Conservation (phyloP, 306 rosid genomes). For the Nissolia schottii region DNA sequence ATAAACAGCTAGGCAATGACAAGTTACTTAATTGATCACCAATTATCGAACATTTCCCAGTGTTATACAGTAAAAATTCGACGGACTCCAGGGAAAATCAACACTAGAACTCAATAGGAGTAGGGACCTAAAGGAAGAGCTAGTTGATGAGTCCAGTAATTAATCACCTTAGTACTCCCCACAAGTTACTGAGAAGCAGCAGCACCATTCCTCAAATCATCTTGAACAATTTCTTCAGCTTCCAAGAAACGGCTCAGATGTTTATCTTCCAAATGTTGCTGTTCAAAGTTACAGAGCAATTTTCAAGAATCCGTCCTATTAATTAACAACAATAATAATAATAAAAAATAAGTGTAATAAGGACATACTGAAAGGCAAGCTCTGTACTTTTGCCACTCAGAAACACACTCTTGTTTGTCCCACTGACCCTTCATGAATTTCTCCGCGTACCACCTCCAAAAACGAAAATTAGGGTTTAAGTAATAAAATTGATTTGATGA, state of each 20-base stretch:
- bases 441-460: conserved; percentile 68
- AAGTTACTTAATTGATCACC: neutral
- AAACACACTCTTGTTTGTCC: conserved; percentile 66
- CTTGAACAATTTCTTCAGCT: conserved; percentile 45
- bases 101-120: neutral
- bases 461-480: conserved; percentile 25
- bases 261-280: conserved; percentile 74
- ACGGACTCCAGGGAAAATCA: neutral
- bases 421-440: conserved; percentile 71
- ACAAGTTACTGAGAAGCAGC: conserved; percentile 24
- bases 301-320: neutral
- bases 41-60: neutral
- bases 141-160: neutral
- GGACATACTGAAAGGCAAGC: conserved; percentile 71
- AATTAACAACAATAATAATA: neutral
- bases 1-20: neutral
- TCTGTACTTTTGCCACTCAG: conserved; percentile 80
- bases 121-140: neutral
- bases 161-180: conserved; percentile 1
- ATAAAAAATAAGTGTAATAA: neutral
- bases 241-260: conserved; percentile 68
- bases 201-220: neutral
- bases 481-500: neutral
- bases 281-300: neutral
- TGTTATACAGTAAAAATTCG: neutral